phyloP scores from a whole-genome alignment of 148 eudicot genomes.

The Chenopodium album region DNA sequence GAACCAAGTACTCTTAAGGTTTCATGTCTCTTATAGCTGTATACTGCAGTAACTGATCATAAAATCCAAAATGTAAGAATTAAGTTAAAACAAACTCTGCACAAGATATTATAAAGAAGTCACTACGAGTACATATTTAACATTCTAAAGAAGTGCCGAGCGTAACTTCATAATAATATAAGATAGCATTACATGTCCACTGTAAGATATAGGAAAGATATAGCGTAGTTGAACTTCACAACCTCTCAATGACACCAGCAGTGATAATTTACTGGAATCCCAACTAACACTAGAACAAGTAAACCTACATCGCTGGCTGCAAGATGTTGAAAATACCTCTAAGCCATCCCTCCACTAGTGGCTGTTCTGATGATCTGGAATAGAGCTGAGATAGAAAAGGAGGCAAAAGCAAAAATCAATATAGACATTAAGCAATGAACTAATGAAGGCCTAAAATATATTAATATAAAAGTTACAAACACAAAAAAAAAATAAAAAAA shows the following conservation, averaged over 20 bases:
- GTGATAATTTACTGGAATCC: background rate
- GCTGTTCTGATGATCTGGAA: conserved; percentile 68
- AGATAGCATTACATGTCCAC: background rate
- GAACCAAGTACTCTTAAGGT: background rate
- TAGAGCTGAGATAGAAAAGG: conserved; percentile 35
- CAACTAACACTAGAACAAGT: background rate
- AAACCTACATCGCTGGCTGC: background rate
- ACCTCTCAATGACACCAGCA: background rate
- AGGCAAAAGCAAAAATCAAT: background rate
- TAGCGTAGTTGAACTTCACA: background rate
- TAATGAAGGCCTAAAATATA: too few species aligned
- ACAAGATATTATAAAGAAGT: background rate
- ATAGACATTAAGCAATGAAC: background rate
- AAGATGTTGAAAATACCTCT: background rate
- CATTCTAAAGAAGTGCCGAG: background rate
- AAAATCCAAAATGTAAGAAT: background rate
- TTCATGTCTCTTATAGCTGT: background rate
- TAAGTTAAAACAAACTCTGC: background rate
- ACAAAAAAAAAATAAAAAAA: background rate
- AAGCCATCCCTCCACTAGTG: conserved; percentile 51
- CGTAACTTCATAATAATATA: background rate
- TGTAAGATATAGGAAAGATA: background rate
- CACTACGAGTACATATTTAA: conserved; percentile 4
- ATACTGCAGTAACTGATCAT: background rate
- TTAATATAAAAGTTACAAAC: too few species aligned